Evolutionary conservation across 805 yeast species (phyloP), one percentile per base, ranked within the genome.

Genomic region (Sporopachydermia lactativora): DNA sequence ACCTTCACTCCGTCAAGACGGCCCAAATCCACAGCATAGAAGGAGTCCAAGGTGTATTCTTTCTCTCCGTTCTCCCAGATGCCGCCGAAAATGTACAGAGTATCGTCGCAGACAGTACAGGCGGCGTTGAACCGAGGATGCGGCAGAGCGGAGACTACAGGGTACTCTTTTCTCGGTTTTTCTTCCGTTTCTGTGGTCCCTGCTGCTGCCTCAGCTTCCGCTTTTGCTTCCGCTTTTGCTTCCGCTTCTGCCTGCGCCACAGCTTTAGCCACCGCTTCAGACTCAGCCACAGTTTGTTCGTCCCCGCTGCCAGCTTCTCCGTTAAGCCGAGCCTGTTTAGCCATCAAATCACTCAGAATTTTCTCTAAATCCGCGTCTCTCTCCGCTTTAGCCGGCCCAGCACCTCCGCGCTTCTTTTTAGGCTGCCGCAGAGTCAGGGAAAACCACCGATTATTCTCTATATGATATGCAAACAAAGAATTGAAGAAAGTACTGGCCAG

Each of bases 361-460:
- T 77, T 84, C 58, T 86, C 95, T 46, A 89, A 66, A 52, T 85
- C 94, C 47, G 73, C 79, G 49, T 85, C 89, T 53, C 85, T 73
- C 13, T 68, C 42, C 38, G 60, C 69, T 42, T 65, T 58, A 31
- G 64, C 61, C 18, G 53, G 52, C 41, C 59, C 66, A 45, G 70
- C 66, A 28, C 66, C 72, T 45, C 68, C 70, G 42, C 60, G 60
- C 45, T 59, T 70, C 59, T 73, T 74, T 52, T 79, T 73, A 19
- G 67, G 64, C 3, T 80, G 69, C 50, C 85, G 73, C 48, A 88
- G 57, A 8, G 72, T 60, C 49, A 86, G 58, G 4, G 80, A 71
- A 52, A 73, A 82, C 97, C 98, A 89, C 55, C 95, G 73, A 58
- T 89, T 89, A 14, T 77, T 67, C 50, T 85, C 96, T 14, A 79